Base-by-base conservation (phyloP, 2,329 filamentous ascomycete species). In the Cercospora janseana region DNA sequence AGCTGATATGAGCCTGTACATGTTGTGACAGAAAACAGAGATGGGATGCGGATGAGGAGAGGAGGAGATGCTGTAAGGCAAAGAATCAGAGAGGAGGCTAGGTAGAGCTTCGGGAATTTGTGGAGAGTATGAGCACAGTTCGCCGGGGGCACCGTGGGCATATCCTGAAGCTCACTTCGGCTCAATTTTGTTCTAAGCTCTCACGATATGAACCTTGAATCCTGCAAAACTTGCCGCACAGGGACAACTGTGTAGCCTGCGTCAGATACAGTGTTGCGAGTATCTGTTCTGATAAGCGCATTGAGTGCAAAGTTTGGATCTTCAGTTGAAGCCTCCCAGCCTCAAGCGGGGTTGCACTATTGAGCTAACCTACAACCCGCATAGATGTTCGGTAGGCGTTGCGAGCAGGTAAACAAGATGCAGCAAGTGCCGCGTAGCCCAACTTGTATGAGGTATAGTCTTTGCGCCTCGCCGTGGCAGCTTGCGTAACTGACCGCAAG, bases 291-390 rank as follows among this genome's bases (percentile, higher is more conserved):
- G 21, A 40, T 8, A 16, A 34, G 7, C 15, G 12, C 20, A 6
- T 15, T 26, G 21, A 23, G 23, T 8, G 10, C 16, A n/a, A n/a
- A n/a, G 20, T 24, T n/a, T 2, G 13, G n/a, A 26, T 8, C 35
- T 24, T 40, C 35, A 26, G 35, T 40, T 20, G 20, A 40, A 20
- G 41, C 27, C 27, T 31, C 28, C 24, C 24, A 29, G 26, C 27
- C 41, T 31, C 41, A 23, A 44, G 41, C 41, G 41, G 41, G 41
- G 41, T 44, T 16, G 10, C 16, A 28, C 24, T 29, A 29, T 44
- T 16, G 10, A 28, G 41, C 24, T 29, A 29, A 29, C 26, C 27
- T 28, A 31, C 31, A 23, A 29, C 16, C 32, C 28, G 41, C 41
- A 20, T 13, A 31, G 15, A 44, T 12, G 21, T 44, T 31, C 16